Evolutionary conservation across 805 yeast species (phyloP), one percentile per base, ranked within the genome.

Genomic region (Phaffomyces antillensis): DNA sequence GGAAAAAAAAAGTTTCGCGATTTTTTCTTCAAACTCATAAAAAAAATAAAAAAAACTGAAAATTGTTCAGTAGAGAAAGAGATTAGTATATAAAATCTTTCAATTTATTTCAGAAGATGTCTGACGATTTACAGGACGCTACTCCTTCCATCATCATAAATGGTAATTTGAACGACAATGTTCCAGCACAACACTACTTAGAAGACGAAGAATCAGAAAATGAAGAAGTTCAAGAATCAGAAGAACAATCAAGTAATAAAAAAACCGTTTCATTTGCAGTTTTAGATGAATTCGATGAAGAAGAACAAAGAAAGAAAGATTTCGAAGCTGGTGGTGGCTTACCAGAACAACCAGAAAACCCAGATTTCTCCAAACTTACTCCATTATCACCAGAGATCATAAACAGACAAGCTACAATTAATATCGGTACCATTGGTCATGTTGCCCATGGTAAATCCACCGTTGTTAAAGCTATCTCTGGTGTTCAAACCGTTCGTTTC

Each of bases 401-500:
- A 70, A 87, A 86, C 67, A 86, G 99, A 77, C 99, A 93, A 73
- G 99, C 99, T 51, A 93, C 99, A 41, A 88, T 93, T 64, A 93
- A 93, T 68, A 93, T 93, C 62, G 99, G 99, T 69, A 88, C 96
- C 48, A 88, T 88, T 66, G 96, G 96, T 50, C 96, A 87, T 68
- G 96, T 88, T 55, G 96, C 96, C 46, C 96, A 88, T 73, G 96
- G 96, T 68, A 88, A 88, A 67, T 80, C 89, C 46, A 88, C 96
- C 11, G 96, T 88, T 33, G 96, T 88, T 37, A 83, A 90, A 68
- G 96, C 96, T 52, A 93, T 93, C 55, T 90, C 98, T 3, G 98
- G 99, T 51, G 98, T 95, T 38, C 99, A 95, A 67, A 93, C 99
- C 18, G 99, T 93, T 52, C 85, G 99, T 72, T 93, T 93, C 78